Evolutionary conservation across 179 eudicot genomes (phyloP).

Genomic region (Beta lomatogona): DNA sequence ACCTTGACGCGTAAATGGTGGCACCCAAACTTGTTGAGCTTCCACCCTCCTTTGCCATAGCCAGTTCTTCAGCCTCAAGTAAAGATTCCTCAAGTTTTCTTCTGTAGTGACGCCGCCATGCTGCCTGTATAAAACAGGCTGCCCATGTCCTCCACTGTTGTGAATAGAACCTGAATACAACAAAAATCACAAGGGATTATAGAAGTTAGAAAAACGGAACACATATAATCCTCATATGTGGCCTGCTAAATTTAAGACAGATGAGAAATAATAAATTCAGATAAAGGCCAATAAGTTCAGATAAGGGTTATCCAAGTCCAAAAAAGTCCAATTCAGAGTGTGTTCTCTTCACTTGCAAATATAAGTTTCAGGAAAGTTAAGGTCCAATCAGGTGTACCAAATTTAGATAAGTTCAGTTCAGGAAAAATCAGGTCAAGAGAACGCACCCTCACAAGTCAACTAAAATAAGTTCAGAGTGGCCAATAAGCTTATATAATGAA

Average conservation of each 20-base stretch:
- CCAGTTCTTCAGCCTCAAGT: constrained; percentile 37
- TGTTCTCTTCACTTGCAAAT: too few relatives aligned
- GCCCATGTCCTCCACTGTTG: constrained; percentile 59
- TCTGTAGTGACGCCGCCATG: constrained; percentile 44
- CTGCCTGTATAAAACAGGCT: constrained; percentile 53
- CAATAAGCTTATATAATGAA: too few relatives aligned
- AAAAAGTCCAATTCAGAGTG: too few relatives aligned
- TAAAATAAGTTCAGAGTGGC: constrained; percentile 17
- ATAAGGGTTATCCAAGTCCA: too few relatives aligned
- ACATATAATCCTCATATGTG: too few relatives aligned
- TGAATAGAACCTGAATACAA: constrained; percentile 40
- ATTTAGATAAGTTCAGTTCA: too few relatives aligned
- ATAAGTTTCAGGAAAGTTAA: too few relatives aligned
- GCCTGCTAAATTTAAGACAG: not conserved
- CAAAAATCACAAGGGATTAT: not conserved
- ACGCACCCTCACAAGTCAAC: not conserved
- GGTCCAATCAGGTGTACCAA: too few relatives aligned
- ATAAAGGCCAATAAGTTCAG: too few relatives aligned
- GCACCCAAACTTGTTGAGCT: constrained; percentile 45
- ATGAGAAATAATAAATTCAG: too few relatives aligned
- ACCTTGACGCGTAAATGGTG: constrained; percentile 47
- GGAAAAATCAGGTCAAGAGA: too few relatives aligned
- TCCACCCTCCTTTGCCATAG: constrained; percentile 40
- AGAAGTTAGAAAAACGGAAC: too few relatives aligned
- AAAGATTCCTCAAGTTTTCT: constrained; percentile 40